Base-by-base conservation (phyloP, 306 rosid genomes). In the Astragalus glycyphyllos region DNA sequence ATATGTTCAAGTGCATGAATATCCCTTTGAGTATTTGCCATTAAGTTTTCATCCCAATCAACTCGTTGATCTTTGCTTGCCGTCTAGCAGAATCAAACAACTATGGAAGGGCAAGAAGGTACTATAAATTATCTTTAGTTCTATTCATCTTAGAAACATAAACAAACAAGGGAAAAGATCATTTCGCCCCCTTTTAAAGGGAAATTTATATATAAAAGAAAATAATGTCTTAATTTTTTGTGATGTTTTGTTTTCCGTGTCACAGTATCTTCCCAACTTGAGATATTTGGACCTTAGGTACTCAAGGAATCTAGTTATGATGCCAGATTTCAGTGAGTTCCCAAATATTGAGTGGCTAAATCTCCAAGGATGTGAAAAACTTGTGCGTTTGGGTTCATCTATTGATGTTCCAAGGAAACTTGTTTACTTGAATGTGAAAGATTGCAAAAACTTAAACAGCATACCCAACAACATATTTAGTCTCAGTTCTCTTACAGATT, bases 31-130 rank as follows among this genome's bases (percentile, higher is more conserved):
- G 1, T 10, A 0, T 37, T 38, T 76, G 1, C 69, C 73, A 0
- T 60, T 45, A 10, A 38, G 14, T 58, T 76, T 59, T 76, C 31
- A 48, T 0, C 69, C 62, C 0, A 1, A 6, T n/a, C 40, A 59
- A 13, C 75, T 76, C 14, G 46, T 76, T 46, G 46, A 47, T 2
- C 42, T 76, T 69, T 2, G 0, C 26, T 8, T 76, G 11, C 7
- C 4, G 0, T 0, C 0, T 5, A 48, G 75, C 14, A 67, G 8
- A 6, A 11, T 68, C 34, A 68, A 51, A 14, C 63, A 14, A 48
- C 11, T 67, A 6, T 58, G 80, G 80, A 5, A 58, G 37, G 74
- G 44, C 23, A 14, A 1, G 1, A 37, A 72, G 38, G 38, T 34
- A 34, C 5, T 34, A 34, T 34, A 4, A 34, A 34, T 34, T 34